phyloP scores from a whole-genome alignment of 164 flowering plant genomes.

The Magnolia changhungtana region DNA sequence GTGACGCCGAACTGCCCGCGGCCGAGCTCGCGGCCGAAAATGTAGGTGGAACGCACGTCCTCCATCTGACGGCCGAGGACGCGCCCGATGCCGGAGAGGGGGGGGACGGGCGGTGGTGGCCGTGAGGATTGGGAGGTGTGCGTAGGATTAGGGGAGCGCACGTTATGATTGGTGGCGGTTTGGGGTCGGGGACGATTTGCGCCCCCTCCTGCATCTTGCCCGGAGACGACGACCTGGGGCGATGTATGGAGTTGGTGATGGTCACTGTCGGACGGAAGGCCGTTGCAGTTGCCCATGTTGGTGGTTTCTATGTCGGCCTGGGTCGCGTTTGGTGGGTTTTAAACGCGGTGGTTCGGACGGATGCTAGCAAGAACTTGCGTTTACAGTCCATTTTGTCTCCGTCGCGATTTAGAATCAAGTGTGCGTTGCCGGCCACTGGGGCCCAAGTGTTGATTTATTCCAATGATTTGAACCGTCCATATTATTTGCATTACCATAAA shows the following conservation, averaged over 20 bases:
- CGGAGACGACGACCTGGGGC: constrained; percentile 1
- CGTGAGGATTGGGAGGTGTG: constrained; percentile 11
- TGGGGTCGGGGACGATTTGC: constrained; percentile 4
- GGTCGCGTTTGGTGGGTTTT: not conserved
- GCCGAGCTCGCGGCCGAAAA: constrained; percentile 78
- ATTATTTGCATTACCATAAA: too few relatives aligned
- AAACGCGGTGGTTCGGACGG: not conserved
- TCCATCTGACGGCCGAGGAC: constrained; percentile 76
- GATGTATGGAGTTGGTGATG: constrained; percentile 5
- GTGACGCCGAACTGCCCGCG: constrained; percentile 93
- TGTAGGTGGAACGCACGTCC: constrained; percentile 59
- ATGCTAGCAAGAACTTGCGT: not conserved
- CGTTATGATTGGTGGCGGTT: constrained; percentile 16
- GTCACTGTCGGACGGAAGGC: constrained; percentile 28
- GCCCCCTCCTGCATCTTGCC: not conserved
- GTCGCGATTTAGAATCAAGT: not conserved
- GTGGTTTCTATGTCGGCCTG: not conserved
- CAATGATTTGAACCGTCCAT: not conserved
- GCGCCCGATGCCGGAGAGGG: constrained; percentile 39
- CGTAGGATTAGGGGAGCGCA: constrained; percentile 19
- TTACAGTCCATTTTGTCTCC: not conserved
- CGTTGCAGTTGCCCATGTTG: constrained; percentile 68
- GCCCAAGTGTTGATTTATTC: not conserved
- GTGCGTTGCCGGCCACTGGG: not conserved
- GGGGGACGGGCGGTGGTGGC: constrained; percentile 6